phyloP scores from a whole-genome alignment of 2,329 filamentous ascomycete species.

The Penicillium sp. region DNA sequence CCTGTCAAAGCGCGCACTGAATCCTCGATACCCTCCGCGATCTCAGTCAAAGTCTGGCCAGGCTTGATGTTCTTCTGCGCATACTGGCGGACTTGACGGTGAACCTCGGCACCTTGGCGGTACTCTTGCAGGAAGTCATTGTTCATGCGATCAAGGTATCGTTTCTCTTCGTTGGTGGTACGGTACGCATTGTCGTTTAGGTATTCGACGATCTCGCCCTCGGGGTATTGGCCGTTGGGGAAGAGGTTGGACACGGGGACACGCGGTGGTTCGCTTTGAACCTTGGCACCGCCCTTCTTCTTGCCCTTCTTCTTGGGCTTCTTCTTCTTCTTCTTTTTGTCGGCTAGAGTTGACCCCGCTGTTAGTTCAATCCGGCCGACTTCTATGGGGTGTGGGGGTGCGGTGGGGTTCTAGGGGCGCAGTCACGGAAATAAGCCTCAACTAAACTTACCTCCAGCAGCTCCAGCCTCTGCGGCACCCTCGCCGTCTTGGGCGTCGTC shows the following conservation, averaged over 20 bases:
- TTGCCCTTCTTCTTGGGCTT: slow-evolving; percentile 77
- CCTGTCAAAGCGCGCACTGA: slow-evolving; percentile 74
- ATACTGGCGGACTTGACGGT: slow-evolving; percentile 82
- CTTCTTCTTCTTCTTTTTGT: slow-evolving; percentile 85
- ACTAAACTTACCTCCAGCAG: slow-evolving; percentile 36
- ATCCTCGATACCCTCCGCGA: slow-evolving; percentile 84
- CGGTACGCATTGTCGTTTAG: slow-evolving; percentile 73
- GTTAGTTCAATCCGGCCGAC: slow-evolving; percentile 4
- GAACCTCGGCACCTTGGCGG: slow-evolving; percentile 81
- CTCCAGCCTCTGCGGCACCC: slow-evolving; percentile 39
- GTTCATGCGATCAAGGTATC: slow-evolving; percentile 77
- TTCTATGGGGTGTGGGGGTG: background rate
- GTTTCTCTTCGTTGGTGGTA: slow-evolving; percentile 81
- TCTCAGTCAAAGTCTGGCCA: slow-evolving; percentile 75
- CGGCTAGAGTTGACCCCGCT: slow-evolving; percentile 29
- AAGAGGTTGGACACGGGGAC: slow-evolving; percentile 73
- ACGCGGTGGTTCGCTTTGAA: slow-evolving; percentile 74
- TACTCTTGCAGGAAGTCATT: slow-evolving; percentile 78
- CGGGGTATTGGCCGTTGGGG: slow-evolving; percentile 69
- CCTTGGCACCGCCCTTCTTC: slow-evolving; percentile 61
- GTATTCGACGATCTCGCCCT: slow-evolving; percentile 78
- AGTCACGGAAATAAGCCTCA: background rate
- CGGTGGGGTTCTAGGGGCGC: background rate
- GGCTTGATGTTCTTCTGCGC: slow-evolving; percentile 78
- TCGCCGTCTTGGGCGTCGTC: slow-evolving; percentile 55